phyloP scores from a whole-genome alignment of 352 stramenopile species.

The Blastocystis sp. region DNA sequence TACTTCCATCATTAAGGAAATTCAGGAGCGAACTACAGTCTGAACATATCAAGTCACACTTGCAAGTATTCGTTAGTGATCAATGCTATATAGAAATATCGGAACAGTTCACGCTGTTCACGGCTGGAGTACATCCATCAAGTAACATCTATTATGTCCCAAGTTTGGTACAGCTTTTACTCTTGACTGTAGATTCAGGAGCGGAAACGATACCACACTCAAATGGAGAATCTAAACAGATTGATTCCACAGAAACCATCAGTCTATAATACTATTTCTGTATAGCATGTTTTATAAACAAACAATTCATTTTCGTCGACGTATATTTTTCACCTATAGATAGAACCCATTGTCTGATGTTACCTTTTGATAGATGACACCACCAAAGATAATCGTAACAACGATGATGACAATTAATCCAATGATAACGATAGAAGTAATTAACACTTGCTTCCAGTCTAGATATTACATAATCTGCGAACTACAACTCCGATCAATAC shows the following conservation, averaged over 20 bases:
- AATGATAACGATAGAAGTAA: background rate
- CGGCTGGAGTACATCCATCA: background rate
- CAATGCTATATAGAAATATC: background rate
- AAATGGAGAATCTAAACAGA: background rate
- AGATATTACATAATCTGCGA: background rate
- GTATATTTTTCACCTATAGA: background rate
- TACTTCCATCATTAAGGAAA: background rate
- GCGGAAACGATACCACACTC: background rate
- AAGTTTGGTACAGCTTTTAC: background rate
- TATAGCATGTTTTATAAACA: conserved; percentile 11
- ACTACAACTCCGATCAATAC: conserved; percentile 22
- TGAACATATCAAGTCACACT: background rate
- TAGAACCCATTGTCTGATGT: background rate
- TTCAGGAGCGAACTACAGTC: background rate
- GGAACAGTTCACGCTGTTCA: background rate
- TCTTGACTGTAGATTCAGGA: background rate
- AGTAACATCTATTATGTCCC: background rate
- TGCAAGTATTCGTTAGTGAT: background rate
- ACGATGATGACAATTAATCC: background rate
- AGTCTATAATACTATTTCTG: background rate
- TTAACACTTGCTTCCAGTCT: conserved; percentile 57
- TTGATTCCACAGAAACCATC: background rate
- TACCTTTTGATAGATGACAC: conserved; percentile 46
- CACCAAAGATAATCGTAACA: conserved; percentile 30
- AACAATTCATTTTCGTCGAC: background rate